A percentile compares a stretch with the other conserved stretches of the same genome.
Conservation (phyloP, 768 basidiomycete genomes). For the Boletus sp. region DNA sequence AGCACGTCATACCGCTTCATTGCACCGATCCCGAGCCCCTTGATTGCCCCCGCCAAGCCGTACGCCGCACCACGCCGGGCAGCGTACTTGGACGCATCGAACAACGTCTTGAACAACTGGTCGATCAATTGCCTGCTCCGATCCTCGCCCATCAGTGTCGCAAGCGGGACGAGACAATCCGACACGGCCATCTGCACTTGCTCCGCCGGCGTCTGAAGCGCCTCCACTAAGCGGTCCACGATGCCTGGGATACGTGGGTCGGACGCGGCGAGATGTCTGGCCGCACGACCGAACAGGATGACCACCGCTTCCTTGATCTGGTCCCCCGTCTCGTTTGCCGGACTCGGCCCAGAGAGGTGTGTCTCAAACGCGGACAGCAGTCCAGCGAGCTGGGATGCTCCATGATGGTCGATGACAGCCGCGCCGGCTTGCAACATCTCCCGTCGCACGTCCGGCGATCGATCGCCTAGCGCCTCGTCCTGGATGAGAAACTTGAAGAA, state of each 20-base stretch:
- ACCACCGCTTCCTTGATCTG: constrained; percentile 93
- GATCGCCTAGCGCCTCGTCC: constrained; percentile 88
- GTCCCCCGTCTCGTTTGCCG: constrained; percentile 73
- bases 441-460: constrained; percentile 72
- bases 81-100: constrained; percentile 83
- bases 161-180: constrained; percentile 89
- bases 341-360: constrained; percentile 54
- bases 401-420: constrained; percentile 79
- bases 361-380: constrained; percentile 83
- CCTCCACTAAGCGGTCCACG: constrained; percentile 82
- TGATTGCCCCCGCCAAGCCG: constrained; percentile 89
- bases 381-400: constrained; percentile 63
- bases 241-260: constrained; percentile 79
- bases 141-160: constrained; percentile 58
- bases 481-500: constrained; percentile 87
- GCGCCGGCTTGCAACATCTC: constrained; percentile 88
- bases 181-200: constrained; percentile 96
- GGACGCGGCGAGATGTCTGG: constrained; percentile 76
- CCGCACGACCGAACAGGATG: constrained; percentile 90
- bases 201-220: constrained; percentile 91
- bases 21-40: constrained; percentile 82
- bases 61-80: constrained; percentile 96
- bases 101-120: constrained; percentile 71
- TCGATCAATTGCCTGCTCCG: constrained; percentile 59
- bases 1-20: constrained; percentile 86